Evolutionary conservation across 23 red algal species (phyloP).

Genomic region (Cyanidium caldarium): DNA sequence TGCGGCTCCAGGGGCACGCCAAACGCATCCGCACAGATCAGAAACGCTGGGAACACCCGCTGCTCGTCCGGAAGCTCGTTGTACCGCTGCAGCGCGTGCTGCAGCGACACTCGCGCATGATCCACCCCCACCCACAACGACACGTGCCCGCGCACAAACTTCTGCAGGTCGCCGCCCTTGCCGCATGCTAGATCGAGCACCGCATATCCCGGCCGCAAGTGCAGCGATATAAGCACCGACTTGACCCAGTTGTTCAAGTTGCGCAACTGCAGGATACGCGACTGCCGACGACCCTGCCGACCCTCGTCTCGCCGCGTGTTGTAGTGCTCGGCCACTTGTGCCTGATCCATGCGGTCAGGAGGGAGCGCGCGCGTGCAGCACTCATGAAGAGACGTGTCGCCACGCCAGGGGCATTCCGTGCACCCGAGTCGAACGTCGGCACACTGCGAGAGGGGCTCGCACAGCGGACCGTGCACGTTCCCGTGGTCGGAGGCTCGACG

Average conservation of each 20-base stretch:
- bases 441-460: no score
- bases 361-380: no score
- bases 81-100: conserved; percentile 40
- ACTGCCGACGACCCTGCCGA: conserved; percentile 13
- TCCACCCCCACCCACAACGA: conserved; percentile 53
- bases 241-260: conserved; percentile 98
- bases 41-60: conserved; percentile 25
- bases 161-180: conserved; percentile 88
- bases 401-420: no score
- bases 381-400: no score
- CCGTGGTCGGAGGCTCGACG: no score
- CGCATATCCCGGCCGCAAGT: conserved; percentile 53
- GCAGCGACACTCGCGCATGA: conserved; percentile 37
- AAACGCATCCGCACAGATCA: conserved; percentile 74
- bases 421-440: no score
- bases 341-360: conserved; percentile 73
- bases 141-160: conserved; percentile 28
- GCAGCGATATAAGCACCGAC: conserved; percentile 56
- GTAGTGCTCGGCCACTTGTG: conserved; percentile 53
- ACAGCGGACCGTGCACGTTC: no score
- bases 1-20: conserved; percentile 12
- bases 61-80: conserved; percentile 15
- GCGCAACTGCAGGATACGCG: conserved; percentile 56
- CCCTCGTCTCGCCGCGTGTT: conserved; percentile 35
- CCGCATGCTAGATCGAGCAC: conserved; percentile 86